A percentile compares a stretch with the other conserved stretches of the same genome.
These are phyloP conservation scores for Kodamaea nitidulidarum DNA, from an alignment of 805 yeast species.

Conservation along the genomic window DNA sequence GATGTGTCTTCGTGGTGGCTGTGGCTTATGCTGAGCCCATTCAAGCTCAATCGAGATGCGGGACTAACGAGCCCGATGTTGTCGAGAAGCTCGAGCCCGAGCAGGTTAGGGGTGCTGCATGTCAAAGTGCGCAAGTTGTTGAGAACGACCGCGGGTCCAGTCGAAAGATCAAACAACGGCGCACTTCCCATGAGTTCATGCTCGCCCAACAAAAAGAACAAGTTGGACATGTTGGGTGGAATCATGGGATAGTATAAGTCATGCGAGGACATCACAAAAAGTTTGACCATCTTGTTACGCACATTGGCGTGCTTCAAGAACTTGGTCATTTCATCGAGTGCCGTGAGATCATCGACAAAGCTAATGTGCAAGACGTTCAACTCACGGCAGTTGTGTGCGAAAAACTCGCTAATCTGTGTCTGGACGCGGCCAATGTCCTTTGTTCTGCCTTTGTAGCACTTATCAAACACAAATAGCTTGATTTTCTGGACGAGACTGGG, in stretches of 20 bases:
- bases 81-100: conserved; percentile 26
- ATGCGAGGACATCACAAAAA: conserved; percentile 22
- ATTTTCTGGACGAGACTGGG: conserved; percentile 19
- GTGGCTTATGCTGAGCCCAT: conserved; percentile 30
- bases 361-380: conserved; percentile 31
- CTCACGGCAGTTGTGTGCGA: conserved; percentile 21
- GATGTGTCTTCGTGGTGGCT: conserved; percentile 24
- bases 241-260: conserved; percentile 23
- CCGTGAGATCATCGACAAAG: conserved; percentile 24
- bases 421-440: conserved; percentile 18
- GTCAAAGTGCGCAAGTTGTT: conserved; percentile 26
- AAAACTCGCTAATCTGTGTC: conserved; percentile 21
- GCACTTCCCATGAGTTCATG: conserved; percentile 19
- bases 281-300: conserved; percentile 26
- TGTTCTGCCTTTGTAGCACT: conserved; percentile 18
- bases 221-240: conserved; percentile 28
- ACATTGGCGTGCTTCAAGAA: conserved; percentile 22
- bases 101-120: conserved; percentile 29
- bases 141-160: conserved; percentile 18
- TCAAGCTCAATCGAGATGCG: conserved; percentile 22
- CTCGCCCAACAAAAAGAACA: conserved; percentile 31
- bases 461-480: conserved; percentile 31
- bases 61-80: conserved; percentile 19
- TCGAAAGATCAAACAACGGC: conserved; percentile 18
- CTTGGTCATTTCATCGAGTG: conserved; percentile 21